Percentiles rank a stretch among this genome's conserved stretches.
phyloP scores from a whole-genome alignment of 139 green algal species.

The Tetradesmus lagerheimii region DNA sequence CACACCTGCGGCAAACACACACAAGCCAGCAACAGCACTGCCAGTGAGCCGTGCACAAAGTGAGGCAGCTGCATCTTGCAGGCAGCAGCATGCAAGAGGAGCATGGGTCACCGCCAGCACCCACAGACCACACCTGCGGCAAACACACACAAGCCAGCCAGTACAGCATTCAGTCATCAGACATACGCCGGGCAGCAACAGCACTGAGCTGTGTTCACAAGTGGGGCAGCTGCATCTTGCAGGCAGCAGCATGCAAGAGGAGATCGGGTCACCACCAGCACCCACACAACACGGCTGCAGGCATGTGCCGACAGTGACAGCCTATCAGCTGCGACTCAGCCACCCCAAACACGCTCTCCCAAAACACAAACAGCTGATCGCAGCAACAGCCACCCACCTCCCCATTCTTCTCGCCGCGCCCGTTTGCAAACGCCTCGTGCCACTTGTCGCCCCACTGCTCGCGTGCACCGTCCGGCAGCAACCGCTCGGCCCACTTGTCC shows the following conservation, averaged over 20 bases:
- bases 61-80: not conserved
- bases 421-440: constrained; percentile 84
- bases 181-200: too few species aligned
- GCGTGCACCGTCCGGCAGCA: constrained; percentile 57
- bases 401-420: constrained; percentile 80
- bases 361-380: too few species aligned
- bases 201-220: too few species aligned
- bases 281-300: too few species aligned
- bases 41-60: too few species aligned
- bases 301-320: too few species aligned
- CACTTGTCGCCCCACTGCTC: constrained; percentile 94
- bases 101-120: constrained; percentile 45
- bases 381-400: constrained; percentile 64
- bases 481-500: constrained; percentile 81
- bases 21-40: not conserved
- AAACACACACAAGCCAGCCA: not conserved
- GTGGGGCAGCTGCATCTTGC: not conserved
- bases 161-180: too few species aligned
- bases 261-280: too few species aligned
- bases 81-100: too few species aligned
- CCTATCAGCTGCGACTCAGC: too few species aligned
- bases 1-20: constrained; percentile 73
- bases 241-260: too few species aligned
- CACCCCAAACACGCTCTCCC: too few species aligned
- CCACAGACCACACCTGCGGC: constrained; percentile 35